Base-by-base conservation (phyloP, 129 eudicot species). In the Flaveria bidentis region DNA sequence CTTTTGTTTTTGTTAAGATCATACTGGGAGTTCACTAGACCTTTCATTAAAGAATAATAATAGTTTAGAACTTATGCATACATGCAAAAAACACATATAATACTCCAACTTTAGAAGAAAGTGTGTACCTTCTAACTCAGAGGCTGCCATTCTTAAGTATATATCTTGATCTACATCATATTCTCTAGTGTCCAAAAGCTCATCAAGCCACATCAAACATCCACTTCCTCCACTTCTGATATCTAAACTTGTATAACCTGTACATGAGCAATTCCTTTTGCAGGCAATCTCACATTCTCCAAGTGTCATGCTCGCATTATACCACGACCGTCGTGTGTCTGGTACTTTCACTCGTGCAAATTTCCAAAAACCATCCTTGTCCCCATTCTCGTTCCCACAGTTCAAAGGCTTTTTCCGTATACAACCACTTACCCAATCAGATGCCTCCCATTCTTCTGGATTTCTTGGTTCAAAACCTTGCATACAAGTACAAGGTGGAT, bases 401-500 rank as follows among this genome's bases (percentile, higher is more conserved):
- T 57, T 51, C 75, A 87, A 68, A 1, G 78, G 44, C 10, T 18
- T 58, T 46, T 73, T 74, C n/a, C 88, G 46, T 0, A 14, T 71
- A 80, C 96, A 90, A 9, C 96, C 96, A 5, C 67, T 63, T 8
- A 77, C 67, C 92, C 90, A 90, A 90, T 85, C 86, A 2, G 68
- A 72, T 17, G 15, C 41, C 2, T 23, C 28, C 89, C 89, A 52
- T 15, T 69, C 79, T 15, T 61, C 71, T 20, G 8, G 42, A 25
- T 61, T 4, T 14, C 22, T 69, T 3, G 88, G 83, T 49, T 57
- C 78, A 66, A 82, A 85, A 12, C 66, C 81, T 6, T 79, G 55
- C 70, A 85, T 16, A 71, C 89, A 85, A 12, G 46, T 41, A 17
- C 89, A 85, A 15, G 76, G 50, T 1, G 85, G 85, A 9, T 76